phyloP scores from a whole-genome alignment of 2,329 filamentous ascomycete species.

The Fusarium marasasianum region DNA sequence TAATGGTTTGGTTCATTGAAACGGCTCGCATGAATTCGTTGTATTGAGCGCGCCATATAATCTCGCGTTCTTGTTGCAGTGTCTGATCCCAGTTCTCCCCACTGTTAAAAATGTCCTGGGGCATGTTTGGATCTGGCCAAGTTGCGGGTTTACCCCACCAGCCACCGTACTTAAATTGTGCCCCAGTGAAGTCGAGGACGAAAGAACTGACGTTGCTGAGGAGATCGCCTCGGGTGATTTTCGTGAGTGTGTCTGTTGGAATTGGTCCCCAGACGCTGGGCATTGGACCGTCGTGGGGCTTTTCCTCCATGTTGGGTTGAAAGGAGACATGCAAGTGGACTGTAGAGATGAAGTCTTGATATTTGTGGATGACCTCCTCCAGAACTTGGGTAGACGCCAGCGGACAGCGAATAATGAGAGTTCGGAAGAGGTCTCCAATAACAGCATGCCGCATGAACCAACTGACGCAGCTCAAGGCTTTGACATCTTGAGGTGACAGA shows the following conservation, averaged over 20 bases:
- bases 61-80: not conserved
- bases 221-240: not conserved
- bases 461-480: not conserved
- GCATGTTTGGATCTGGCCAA: not conserved
- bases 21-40: not conserved
- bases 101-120: rapidly evolving
- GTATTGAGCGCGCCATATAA: constrained; percentile 1
- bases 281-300: not conserved
- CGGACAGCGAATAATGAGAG: not conserved
- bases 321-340: not conserved
- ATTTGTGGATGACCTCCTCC: not conserved
- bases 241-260: not conserved
- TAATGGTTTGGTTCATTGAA: not conserved
- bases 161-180: not conserved
- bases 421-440: not conserved
- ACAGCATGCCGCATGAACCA: not conserved
- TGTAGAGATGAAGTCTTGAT: not conserved
- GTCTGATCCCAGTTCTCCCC: not conserved
- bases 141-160: not conserved
- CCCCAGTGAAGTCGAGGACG: not conserved
- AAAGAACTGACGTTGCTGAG: not conserved
- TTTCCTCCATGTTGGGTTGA: not conserved
- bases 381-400: not conserved
- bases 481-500: not conserved
- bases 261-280: not conserved